phyloP scores from a whole-genome alignment of 1,284 basidiomycete genomes.

The Sporisorium exsertum region DNA sequence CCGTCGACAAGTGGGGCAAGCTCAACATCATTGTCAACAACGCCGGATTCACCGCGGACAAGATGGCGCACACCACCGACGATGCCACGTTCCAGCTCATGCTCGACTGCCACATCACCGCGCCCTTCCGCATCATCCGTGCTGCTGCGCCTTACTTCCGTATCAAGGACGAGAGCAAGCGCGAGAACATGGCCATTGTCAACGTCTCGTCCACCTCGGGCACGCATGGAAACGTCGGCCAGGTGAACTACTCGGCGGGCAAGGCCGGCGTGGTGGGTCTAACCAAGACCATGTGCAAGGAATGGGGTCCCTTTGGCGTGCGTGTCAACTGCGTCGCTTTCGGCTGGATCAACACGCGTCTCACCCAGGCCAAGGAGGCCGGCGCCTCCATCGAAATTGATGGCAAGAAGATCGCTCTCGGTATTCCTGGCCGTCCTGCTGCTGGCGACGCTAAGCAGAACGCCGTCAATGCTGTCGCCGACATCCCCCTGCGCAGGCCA shows the following conservation, averaged over 20 bases:
- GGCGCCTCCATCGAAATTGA: slow-evolving; percentile 82
- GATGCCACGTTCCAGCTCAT: slow-evolving; percentile 86
- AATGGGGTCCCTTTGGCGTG: slow-evolving; percentile 85
- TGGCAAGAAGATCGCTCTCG: slow-evolving; percentile 84
- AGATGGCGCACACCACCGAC: slow-evolving; percentile 85
- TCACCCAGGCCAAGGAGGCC: slow-evolving; percentile 80
- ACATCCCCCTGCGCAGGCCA: slow-evolving; percentile 81
- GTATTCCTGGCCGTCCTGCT: slow-evolving; percentile 70
- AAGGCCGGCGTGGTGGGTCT: slow-evolving; percentile 72
- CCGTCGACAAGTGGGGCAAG: slow-evolving; percentile 72
- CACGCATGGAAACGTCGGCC: slow-evolving; percentile 74
- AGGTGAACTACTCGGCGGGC: slow-evolving; percentile 77
- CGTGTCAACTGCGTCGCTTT: slow-evolving; percentile 80
- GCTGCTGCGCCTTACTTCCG: slow-evolving; percentile 87
- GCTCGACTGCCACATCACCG: slow-evolving; percentile 74
- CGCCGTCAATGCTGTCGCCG: slow-evolving; percentile 71
- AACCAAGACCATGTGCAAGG: slow-evolving; percentile 86
- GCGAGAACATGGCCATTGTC: slow-evolving; percentile 75
- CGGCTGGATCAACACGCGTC: slow-evolving; percentile 77
- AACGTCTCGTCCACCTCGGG: slow-evolving; percentile 57
- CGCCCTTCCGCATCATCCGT: slow-evolving; percentile 83
- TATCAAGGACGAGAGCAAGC: slow-evolving; percentile 74
- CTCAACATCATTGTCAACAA: slow-evolving; percentile 78
- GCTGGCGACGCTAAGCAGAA: slow-evolving; percentile 77
- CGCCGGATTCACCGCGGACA: slow-evolving; percentile 86